Percentiles rank a stretch among this genome's conserved stretches.
phyloP scores from a whole-genome alignment of 345 rosid genomes.

The Heritiera fomes region DNA sequence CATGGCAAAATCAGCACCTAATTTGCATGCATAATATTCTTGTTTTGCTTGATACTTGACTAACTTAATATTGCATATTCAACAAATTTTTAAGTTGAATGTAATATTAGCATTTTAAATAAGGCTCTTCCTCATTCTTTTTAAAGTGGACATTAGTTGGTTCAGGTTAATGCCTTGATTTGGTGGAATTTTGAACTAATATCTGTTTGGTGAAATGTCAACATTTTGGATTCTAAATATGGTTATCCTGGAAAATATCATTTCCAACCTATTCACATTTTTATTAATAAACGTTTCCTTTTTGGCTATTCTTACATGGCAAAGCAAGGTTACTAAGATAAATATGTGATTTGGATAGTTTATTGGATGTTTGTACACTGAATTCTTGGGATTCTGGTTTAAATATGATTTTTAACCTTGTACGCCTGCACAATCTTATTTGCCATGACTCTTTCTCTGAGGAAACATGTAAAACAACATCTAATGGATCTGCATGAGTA shows the following conservation, averaged over 20 bases:
- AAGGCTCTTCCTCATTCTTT: background rate
- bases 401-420: background rate
- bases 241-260: background rate
- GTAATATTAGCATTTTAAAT: conserved; percentile 7
- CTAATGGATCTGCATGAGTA: background rate
- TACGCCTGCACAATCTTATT: background rate
- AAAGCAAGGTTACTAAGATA: background rate
- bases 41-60: conserved; percentile 13
- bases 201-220: background rate
- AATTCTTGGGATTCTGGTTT: background rate
- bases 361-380: background rate
- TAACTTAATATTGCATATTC: background rate
- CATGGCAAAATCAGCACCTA: background rate
- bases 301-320: background rate
- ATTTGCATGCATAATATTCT: background rate
- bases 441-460: background rate
- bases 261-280: background rate
- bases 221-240: background rate
- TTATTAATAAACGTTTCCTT: background rate
- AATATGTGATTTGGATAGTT: background rate
- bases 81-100: background rate
- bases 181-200: background rate
- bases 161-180: conserved; percentile 1
- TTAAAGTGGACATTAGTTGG: background rate
- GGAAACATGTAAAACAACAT: background rate